phyloP scores from a whole-genome alignment of 2,329 filamentous ascomycete genomes.

The Beauveria scarabaeidicola region DNA sequence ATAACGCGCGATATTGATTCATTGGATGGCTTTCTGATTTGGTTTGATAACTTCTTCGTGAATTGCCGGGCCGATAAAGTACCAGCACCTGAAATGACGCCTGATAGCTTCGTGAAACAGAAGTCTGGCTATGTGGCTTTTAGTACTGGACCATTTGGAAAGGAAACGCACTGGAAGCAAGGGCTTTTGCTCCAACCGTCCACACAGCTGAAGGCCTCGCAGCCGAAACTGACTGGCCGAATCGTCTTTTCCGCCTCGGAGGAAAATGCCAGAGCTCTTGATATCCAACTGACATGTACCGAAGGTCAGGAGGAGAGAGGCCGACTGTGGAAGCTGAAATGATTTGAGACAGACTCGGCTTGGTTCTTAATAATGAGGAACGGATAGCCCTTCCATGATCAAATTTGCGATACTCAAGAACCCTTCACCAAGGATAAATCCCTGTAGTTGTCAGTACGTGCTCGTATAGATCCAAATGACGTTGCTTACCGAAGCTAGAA shows the following conservation, averaged over 20 bases:
- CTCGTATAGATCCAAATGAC: neutral
- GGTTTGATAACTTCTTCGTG: slow-evolving; percentile 92
- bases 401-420: slow-evolving; percentile 88
- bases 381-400: slow-evolving; percentile 63
- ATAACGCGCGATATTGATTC: slow-evolving; percentile 54
- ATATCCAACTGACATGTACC: slow-evolving; percentile 57
- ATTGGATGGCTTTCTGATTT: slow-evolving; percentile 82
- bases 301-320: slow-evolving; percentile 30
- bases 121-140: slow-evolving; percentile 63
- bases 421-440: slow-evolving; percentile 87
- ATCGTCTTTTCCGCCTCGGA: slow-evolving; percentile 63
- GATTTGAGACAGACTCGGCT: slow-evolving; percentile 10
- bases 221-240: slow-evolving; percentile 53
- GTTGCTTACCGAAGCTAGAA: slow-evolving; percentile 61
- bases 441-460: slow-evolving; percentile 32
- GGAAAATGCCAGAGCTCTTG: slow-evolving; percentile 60
- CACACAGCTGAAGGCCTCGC: slow-evolving; percentile 39
- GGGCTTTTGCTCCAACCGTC: slow-evolving; percentile 64
- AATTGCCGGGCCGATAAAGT: slow-evolving; percentile 46
- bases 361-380: slow-evolving; percentile 38
- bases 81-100: slow-evolving; percentile 43
- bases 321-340: slow-evolving; percentile 45
- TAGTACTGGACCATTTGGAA: slow-evolving; percentile 71
- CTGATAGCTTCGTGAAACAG: slow-evolving; percentile 52
- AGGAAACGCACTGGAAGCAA: slow-evolving; percentile 86